Conservation (phyloP, 2,329 filamentous ascomycete genomes). For the Torrubiellomyces zombiae region DNA sequence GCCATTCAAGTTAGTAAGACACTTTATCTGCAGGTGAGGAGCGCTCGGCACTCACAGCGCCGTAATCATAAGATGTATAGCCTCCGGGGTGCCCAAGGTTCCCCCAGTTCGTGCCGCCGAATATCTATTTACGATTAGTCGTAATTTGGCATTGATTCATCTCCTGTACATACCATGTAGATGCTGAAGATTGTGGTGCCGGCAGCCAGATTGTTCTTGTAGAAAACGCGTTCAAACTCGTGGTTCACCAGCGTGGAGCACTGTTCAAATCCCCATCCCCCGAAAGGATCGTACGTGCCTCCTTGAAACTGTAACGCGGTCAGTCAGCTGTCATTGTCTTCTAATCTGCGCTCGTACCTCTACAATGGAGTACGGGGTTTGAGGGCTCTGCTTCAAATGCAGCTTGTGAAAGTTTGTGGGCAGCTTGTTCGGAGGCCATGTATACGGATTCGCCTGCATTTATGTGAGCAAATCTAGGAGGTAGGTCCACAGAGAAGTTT, state of each 20-base stretch:
- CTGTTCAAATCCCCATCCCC: slow-evolving; percentile 50
- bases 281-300: slow-evolving; percentile 59
- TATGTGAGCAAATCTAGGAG: slow-evolving; percentile 1
- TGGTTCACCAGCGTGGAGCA: slow-evolving; percentile 50
- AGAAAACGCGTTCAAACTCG: slow-evolving; percentile 65
- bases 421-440: slow-evolving; percentile 45
- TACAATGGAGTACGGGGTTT: slow-evolving; percentile 47
- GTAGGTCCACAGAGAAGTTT: too few species aligned
- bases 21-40: background rate
- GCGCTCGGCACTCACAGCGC: slow-evolving; percentile 15
- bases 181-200: slow-evolving; percentile 52
- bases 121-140: too few species aligned
- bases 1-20: slow-evolving; percentile 5
- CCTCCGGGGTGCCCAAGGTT: slow-evolving; percentile 55
- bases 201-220: slow-evolving; percentile 57
- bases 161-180: slow-evolving; percentile 48
- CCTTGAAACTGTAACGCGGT: slow-evolving; percentile 40
- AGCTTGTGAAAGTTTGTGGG: slow-evolving; percentile 25
- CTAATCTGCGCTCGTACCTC: slow-evolving; percentile 20
- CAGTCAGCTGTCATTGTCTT: background rate
- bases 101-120: slow-evolving; percentile 72
- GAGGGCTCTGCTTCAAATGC: slow-evolving; percentile 37
- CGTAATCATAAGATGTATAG: slow-evolving; percentile 42
- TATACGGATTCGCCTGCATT: slow-evolving; percentile 19
- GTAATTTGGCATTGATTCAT: too few species aligned